A percentile compares a stretch with the other conserved stretches of the same genome.
Evolutionary conservation across 139 green algal genomes (phyloP).

Genomic region (Chlorella sp.): DNA sequence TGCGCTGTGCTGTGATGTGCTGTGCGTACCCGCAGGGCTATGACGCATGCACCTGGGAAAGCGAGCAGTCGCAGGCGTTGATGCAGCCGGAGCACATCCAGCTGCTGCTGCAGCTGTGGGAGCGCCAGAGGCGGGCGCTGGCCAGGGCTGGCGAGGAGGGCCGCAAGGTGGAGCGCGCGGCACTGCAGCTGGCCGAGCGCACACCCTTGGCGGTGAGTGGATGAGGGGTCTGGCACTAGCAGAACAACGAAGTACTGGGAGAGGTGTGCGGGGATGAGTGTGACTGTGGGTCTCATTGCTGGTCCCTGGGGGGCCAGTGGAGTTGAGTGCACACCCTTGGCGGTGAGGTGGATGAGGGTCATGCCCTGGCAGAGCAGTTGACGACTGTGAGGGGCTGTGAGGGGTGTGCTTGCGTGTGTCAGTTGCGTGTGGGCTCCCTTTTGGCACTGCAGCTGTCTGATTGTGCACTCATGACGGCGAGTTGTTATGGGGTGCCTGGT

Average conservation of each 20-base stretch:
- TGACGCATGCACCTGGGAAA: too few relatives aligned
- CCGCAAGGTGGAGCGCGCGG: background rate
- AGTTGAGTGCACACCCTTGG: too few relatives aligned
- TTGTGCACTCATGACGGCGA: too few relatives aligned
- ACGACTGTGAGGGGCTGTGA: too few relatives aligned
- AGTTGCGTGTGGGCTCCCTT: too few relatives aligned
- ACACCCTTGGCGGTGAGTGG: conserved; percentile 11
- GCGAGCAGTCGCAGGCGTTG: conserved; percentile 39
- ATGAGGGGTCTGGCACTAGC: conserved; percentile 62
- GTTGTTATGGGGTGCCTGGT: too few relatives aligned
- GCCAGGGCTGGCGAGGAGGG: conserved; percentile 1
- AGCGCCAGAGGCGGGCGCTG: conserved; percentile 48
- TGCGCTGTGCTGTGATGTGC: background rate
- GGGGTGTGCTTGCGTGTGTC: too few relatives aligned
- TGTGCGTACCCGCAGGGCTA: conserved; percentile 6
- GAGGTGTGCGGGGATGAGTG: conserved; percentile 44
- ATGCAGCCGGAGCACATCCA: conserved; percentile 38
- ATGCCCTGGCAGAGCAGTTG: too few relatives aligned
- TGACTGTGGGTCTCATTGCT: too few relatives aligned
- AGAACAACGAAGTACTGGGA: conserved; percentile 63
- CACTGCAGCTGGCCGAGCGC: background rate
- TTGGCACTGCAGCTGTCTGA: too few relatives aligned
- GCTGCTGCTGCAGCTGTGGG: conserved; percentile 66
- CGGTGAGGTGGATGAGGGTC: too few relatives aligned
- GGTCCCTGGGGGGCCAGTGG: too few relatives aligned